Conservation (phyloP, 2,329 filamentous ascomycete species). For the Zymoseptoria brevis region DNA sequence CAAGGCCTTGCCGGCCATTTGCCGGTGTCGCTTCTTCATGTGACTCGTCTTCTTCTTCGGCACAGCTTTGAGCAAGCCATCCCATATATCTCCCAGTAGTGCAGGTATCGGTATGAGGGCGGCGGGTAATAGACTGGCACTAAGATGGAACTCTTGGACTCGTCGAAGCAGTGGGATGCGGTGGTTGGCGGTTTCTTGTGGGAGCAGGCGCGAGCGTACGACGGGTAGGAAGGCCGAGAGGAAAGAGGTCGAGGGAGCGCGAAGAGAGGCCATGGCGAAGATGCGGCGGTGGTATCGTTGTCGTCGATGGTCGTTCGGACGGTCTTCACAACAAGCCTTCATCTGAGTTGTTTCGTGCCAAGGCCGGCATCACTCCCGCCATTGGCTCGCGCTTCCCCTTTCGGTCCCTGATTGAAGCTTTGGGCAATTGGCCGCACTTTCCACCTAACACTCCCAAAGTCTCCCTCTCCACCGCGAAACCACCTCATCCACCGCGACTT, state of each 20-base stretch:
- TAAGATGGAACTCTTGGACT: slow-evolving; percentile 36
- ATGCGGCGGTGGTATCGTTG: slow-evolving; percentile 1
- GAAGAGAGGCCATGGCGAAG: slow-evolving; percentile 32
- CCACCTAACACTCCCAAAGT: not conserved
- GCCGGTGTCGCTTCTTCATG: slow-evolving; percentile 85
- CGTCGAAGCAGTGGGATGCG: slow-evolving; percentile 37
- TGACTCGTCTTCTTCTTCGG: slow-evolving; percentile 99
- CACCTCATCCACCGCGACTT: not conserved
- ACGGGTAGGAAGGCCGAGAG: slow-evolving; percentile 48
- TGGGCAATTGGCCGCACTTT: not conserved
- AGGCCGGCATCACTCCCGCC: not conserved
- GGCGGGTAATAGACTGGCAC: slow-evolving; percentile 38
- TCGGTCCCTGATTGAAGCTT: not conserved
- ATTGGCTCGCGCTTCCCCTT: not conserved
- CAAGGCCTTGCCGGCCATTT: slow-evolving; percentile 90
- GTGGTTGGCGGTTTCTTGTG: slow-evolving; percentile 39
- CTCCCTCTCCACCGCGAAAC: not conserved
- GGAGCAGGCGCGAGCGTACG: slow-evolving; percentile 36
- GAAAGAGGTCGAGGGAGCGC: slow-evolving; percentile 33
- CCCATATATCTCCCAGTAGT: slow-evolving; percentile 79
- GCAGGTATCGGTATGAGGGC: slow-evolving; percentile 59
- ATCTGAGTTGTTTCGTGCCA: not conserved
- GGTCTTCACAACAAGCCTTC: not conserved
- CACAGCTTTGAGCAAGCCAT: slow-evolving; percentile 81
- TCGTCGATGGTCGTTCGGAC: not conserved